Percentiles rank a stretch among this genome's conserved stretches.
These are phyloP conservation scores for Vanrija sp. DNA, from an alignment of 1,284 basidiomycete species.

Conservation along the genomic window DNA sequence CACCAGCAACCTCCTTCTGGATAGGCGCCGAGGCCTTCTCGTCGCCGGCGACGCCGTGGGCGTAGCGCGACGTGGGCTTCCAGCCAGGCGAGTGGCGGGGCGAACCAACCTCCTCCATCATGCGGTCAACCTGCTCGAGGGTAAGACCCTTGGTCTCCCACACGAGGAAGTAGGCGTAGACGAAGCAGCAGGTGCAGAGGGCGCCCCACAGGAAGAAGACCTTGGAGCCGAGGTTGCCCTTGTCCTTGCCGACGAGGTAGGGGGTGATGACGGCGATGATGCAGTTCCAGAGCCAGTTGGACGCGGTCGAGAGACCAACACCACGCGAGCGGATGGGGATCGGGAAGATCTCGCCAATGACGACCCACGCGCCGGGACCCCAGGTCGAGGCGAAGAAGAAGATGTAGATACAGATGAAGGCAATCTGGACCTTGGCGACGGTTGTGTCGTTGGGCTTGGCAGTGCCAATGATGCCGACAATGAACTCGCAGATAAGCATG, in stretches of 20 bases:
- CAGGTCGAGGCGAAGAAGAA: slow-evolving; percentile 75
- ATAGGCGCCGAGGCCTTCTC: neutral
- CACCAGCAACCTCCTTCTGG: neutral
- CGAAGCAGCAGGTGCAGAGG: slow-evolving; percentile 62
- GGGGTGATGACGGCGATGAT: slow-evolving; percentile 76
- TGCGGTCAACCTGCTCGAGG: slow-evolving; percentile 45
- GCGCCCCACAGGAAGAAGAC: slow-evolving; percentile 91
- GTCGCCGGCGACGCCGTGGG: slow-evolving; percentile 3
- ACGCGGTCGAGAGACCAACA: slow-evolving; percentile 75
- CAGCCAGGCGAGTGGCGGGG: slow-evolving; percentile 41
- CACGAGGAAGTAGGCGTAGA: slow-evolving; percentile 73
- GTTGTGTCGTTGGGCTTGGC: slow-evolving; percentile 27
- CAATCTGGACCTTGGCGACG: slow-evolving; percentile 11
- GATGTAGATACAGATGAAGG: slow-evolving; percentile 67
- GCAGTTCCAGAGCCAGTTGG: slow-evolving; percentile 59
- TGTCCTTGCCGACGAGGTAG: slow-evolving; percentile 57
- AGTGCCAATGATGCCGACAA: slow-evolving; percentile 63
- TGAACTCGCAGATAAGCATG: slow-evolving; percentile 69
- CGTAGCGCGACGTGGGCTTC: slow-evolving; percentile 41
- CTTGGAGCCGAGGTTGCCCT: slow-evolving; percentile 61
- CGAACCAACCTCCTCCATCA: slow-evolving; percentile 43
- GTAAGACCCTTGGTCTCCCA: slow-evolving; percentile 47
- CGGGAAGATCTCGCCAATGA: slow-evolving; percentile 63
- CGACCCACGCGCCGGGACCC: slow-evolving; percentile 72
- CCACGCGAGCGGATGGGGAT: slow-evolving; percentile 79